phyloP scores from a whole-genome alignment of 495 filamentous ascomycete species.

The Penicillium parvum region DNA sequence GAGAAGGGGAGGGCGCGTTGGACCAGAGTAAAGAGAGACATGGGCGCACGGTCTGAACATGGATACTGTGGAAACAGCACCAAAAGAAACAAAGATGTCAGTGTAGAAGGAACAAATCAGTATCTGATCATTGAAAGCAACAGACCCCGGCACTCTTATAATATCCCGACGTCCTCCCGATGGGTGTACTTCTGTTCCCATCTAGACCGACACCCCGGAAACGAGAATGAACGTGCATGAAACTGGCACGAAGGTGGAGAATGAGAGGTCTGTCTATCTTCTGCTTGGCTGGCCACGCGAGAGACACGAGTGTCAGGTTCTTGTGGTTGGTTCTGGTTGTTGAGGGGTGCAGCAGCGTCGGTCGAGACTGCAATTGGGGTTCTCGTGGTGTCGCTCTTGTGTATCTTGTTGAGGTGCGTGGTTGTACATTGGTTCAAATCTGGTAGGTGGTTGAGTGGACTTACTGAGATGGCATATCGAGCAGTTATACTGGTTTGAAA shows the following conservation, averaged over 20 bases:
- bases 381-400: constrained; percentile 7
- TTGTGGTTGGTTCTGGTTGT: constrained; percentile 16
- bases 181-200: constrained; percentile 4
- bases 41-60: constrained; percentile 7
- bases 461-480: too few relatives aligned
- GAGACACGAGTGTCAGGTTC: constrained; percentile 8
- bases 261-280: constrained; percentile 12
- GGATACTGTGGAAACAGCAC: background rate
- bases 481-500: too few relatives aligned
- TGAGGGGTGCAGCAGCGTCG: constrained; percentile 20
- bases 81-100: background rate
- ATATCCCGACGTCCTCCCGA: background rate
- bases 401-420: constrained; percentile 6
- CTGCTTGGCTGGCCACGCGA: constrained; percentile 26
- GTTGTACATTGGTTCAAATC: constrained; percentile 5
- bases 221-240: constrained; percentile 20
- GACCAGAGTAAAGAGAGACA: constrained; percentile 25
- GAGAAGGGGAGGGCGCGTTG: constrained; percentile 22
- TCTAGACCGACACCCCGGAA: constrained; percentile 9
- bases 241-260: constrained; percentile 19
- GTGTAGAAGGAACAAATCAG: background rate
- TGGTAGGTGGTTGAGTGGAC: too few relatives aligned
- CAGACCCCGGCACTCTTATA: constrained; percentile 9
- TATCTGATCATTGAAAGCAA: background rate
- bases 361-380: constrained; percentile 19